Evolutionary conservation across 2,329 filamentous ascomycete genomes (phyloP).

Genomic region (Ophiocordyceps sinensis): DNA sequence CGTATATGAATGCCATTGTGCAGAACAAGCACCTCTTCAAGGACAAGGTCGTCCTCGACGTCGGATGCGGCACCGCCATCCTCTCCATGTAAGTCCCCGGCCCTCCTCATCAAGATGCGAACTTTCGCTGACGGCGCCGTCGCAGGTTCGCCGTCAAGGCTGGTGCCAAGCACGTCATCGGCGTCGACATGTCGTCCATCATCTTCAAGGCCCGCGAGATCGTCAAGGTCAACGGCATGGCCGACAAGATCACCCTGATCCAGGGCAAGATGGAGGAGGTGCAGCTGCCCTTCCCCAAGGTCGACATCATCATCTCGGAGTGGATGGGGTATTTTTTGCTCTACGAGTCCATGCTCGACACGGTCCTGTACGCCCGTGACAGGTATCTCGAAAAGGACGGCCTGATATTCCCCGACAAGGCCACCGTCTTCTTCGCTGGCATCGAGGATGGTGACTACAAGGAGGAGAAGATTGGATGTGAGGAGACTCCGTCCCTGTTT

Average conservation of each 20-base stretch:
- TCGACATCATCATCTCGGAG: constrained; percentile 99
- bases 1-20: constrained; percentile 94
- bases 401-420: constrained; percentile 97
- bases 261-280: constrained; percentile 99
- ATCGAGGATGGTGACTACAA: constrained; percentile 99
- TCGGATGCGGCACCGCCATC: constrained; percentile 93
- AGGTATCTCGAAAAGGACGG: constrained; percentile 76
- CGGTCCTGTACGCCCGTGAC: constrained; percentile 91
- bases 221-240: constrained; percentile 79
- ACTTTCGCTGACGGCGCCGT: neutral
- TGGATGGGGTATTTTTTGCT: constrained; percentile 99
- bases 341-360: constrained; percentile 98
- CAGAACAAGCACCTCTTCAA: constrained; percentile 95
- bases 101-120: neutral
- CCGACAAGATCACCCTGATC: constrained; percentile 90
- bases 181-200: constrained; percentile 99
- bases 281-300: constrained; percentile 78
- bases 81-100: constrained; percentile 75
- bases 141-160: constrained; percentile 88
- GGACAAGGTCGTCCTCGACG: constrained; percentile 74
- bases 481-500: constrained; percentile 21
- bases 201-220: constrained; percentile 98
- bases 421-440: constrained; percentile 88
- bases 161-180: constrained; percentile 95
- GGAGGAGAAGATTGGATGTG: constrained; percentile 99